Base-by-base conservation (phyloP, 2,329 filamentous ascomycete species). In the Trichoderma oligosporum region DNA sequence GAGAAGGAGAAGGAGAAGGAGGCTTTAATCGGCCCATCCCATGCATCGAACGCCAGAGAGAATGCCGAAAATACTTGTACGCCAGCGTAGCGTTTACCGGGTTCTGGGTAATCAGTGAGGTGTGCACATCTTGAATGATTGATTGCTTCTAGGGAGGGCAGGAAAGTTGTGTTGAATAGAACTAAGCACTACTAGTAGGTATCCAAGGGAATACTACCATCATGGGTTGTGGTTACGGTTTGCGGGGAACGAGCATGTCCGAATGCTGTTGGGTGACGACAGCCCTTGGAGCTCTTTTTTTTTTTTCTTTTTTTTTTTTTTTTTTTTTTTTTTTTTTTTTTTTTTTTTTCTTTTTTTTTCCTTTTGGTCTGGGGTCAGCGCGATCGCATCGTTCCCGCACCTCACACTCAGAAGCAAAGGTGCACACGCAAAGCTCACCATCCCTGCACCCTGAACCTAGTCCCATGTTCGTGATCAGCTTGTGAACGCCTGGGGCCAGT, bases 331-430 rank as follows among this genome's bases (percentile, higher is more conserved):
- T n/a, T n/a, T n/a, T n/a, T n/a, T n/a, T n/a, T n/a, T n/a, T n/a
- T n/a, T n/a, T n/a, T n/a, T n/a, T n/a, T n/a, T n/a, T n/a, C n/a
- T n/a, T n/a, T n/a, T n/a, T n/a, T n/a, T n/a, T n/a, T n/a, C n/a
- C n/a, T n/a, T 38, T 54, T 39, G 60, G 38, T 59, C 56, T 58
- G 60, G 60, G 60, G 58, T 62, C 51, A 54, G 51, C 51, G 36
- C 56, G 57, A 59, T 59, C 57, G 49, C 47, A 62, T 62, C 60
- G 60, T 52, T 60, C 60, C 60, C 60, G 60, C 59, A 61, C 60
- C 59, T 57, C 59, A 59, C 60, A 62, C 60, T 59, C 60, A 52
- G 31, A 33, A 52, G 39, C 24, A 39, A 22, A 38, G 20, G 51
- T 54, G 42, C 41, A 24, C 56, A 48, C 56, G 47, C 57, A 48